Evolutionary conservation across 176 grass and related monocot genomes (phyloP).

Genomic region (Triticum monococcum): DNA sequence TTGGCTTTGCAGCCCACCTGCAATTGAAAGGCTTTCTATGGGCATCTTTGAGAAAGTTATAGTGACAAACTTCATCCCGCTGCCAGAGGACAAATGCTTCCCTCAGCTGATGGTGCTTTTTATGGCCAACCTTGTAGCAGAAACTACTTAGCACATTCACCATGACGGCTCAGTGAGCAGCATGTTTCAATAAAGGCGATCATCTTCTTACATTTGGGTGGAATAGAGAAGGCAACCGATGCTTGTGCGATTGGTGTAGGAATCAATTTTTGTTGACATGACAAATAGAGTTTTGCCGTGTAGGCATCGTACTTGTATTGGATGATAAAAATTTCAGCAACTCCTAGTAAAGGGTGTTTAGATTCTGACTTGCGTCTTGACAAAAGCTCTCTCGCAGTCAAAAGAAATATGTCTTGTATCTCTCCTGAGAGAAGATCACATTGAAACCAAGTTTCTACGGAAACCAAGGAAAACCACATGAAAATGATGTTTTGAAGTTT

Average conservation of each 20-base stretch:
- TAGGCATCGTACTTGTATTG: neutral
- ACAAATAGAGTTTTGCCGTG: slow-evolving; percentile 22
- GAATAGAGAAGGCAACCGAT: slow-evolving; percentile 33
- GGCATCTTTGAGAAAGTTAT: slow-evolving; percentile 91
- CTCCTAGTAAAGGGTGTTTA: neutral
- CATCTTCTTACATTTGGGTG: neutral
- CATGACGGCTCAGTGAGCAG: slow-evolving; percentile 66
- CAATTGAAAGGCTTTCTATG: slow-evolving; percentile 77
- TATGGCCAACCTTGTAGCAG: slow-evolving; percentile 86
- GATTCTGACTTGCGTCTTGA: neutral
- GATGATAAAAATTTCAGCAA: neutral
- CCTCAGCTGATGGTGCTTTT: slow-evolving; percentile 81
- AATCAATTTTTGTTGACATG: slow-evolving; percentile 32
- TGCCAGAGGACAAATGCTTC: slow-evolving; percentile 59
- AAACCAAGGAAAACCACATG: too few relatives aligned
- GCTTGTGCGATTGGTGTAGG: neutral
- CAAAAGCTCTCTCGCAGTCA: neutral
- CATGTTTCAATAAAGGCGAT: slow-evolving; percentile 51
- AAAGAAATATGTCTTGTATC: neutral
- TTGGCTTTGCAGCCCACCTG: slow-evolving; percentile 40
- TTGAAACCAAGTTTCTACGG: too few relatives aligned
- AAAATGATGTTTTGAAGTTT: too few relatives aligned
- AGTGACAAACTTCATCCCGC: slow-evolving; percentile 80
- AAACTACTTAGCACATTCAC: slow-evolving; percentile 83
- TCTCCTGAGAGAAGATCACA: neutral